Evolutionary conservation across 179 eudicot species (phyloP).

Genomic region (Carnegiea gigantea): DNA sequence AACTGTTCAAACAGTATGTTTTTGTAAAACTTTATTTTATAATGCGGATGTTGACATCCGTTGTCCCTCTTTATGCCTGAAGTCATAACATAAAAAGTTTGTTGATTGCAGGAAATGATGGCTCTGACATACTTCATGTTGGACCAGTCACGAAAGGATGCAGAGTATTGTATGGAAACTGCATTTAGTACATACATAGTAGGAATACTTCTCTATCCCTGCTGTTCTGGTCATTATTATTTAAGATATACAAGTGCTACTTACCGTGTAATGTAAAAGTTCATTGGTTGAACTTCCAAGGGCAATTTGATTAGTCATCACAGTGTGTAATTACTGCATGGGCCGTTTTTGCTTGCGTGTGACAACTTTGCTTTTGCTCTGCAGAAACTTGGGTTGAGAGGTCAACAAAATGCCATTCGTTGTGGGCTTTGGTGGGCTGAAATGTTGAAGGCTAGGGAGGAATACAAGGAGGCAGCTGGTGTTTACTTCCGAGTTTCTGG

Average conservation of each 20-base stretch:
- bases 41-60: background rate
- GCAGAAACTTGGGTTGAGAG: slow-evolving; percentile 73
- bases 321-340: slow-evolving; percentile 3
- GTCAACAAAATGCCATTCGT: slow-evolving; percentile 77
- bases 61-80: background rate
- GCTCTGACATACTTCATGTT: slow-evolving; percentile 85
- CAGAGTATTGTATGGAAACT: slow-evolving; percentile 93
- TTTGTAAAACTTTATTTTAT: background rate
- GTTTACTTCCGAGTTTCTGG: slow-evolving; percentile 94
- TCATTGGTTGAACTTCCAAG: background rate
- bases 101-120: slow-evolving; percentile 83
- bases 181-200: slow-evolving; percentile 84
- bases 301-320: slow-evolving; percentile 1
- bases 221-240: background rate
- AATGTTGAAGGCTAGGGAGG: slow-evolving; percentile 84
- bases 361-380: slow-evolving; percentile 16
- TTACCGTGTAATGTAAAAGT: background rate
- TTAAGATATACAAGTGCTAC: slow-evolving; percentile 2
- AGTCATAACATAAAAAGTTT: background rate
- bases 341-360: background rate
- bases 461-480: slow-evolving; percentile 87
- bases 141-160: slow-evolving; percentile 93
- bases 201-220: slow-evolving; percentile 25
- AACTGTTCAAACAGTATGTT: background rate
- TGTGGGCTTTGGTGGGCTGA: slow-evolving; percentile 99